Conservation (phyloP, 208 protist genomes). For the Novymonas esmeraldas region DNA sequence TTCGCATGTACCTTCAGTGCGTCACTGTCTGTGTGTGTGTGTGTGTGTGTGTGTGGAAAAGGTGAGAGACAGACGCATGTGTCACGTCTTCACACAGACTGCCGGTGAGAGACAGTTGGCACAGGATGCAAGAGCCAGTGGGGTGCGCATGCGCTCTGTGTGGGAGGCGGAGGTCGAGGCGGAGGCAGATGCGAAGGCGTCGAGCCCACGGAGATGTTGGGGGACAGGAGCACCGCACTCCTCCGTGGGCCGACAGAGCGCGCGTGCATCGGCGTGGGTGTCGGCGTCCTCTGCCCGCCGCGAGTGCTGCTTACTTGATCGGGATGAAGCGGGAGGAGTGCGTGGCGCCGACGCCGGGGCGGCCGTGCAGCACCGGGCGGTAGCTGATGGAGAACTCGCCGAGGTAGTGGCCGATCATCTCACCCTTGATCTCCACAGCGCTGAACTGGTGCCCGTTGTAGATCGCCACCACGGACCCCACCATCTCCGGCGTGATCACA, state of each 20-base stretch:
- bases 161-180: no score
- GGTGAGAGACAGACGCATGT: no score
- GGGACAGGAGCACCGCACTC: no score
- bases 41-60: neutral
- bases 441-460: conserved; percentile 99
- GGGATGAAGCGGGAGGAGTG: conserved; percentile 94
- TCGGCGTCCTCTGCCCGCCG: neutral
- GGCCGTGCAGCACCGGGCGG: conserved; percentile 99
- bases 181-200: no score
- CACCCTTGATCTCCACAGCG: conserved; percentile 99
- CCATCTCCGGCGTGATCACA: conserved; percentile 99
- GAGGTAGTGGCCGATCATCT: conserved; percentile 99
- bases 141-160: neutral
- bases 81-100: no score
- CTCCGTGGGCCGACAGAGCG: no score
- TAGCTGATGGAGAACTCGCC: conserved; percentile 99
- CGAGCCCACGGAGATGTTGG: no score
- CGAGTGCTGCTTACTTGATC: conserved; percentile 32
- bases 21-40: neutral
- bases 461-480: conserved; percentile 98
- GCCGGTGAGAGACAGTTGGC: neutral
- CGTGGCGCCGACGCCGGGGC: conserved; percentile 99
- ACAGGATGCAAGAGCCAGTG: neutral
- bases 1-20: neutral
- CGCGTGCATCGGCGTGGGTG: neutral